A percentile compares a stretch with the other conserved stretches of the same genome.
These are phyloP conservation scores for Podospora anserina DNA, from an alignment of 495 filamentous ascomycete genomes.

Conservation along the genomic window DNA sequence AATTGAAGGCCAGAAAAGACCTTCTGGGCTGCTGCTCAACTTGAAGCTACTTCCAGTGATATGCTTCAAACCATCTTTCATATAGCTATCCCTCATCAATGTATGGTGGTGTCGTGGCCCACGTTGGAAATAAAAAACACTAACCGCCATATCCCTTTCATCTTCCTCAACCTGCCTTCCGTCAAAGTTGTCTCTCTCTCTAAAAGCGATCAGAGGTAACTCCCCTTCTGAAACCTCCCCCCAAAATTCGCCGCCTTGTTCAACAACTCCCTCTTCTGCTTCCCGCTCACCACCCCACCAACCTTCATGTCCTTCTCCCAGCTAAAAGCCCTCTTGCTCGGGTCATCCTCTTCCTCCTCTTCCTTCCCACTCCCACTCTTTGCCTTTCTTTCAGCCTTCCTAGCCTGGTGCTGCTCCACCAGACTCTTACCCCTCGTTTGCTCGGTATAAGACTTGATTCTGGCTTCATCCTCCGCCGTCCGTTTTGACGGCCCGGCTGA, in stretches of 20 bases:
- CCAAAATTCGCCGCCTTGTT: constrained; percentile 79
- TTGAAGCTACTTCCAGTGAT: too few species aligned
- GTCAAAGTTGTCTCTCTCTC: too few species aligned
- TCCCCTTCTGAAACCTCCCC: constrained; percentile 75
- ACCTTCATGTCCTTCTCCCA: constrained; percentile 90
- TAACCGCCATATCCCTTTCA: too few species aligned
- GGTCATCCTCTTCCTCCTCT: constrained; percentile 79
- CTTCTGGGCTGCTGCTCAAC: too few species aligned
- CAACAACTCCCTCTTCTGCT: constrained; percentile 75
- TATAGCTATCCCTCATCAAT: too few species aligned
- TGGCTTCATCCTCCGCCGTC: constrained; percentile 27
- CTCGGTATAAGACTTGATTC: constrained; percentile 38
- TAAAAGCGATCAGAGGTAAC: constrained; percentile 53
- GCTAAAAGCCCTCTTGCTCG: constrained; percentile 84
- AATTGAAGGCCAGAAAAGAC: too few species aligned
- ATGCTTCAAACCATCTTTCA: too few species aligned
- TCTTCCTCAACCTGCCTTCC: too few species aligned
- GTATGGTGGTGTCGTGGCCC: too few species aligned
- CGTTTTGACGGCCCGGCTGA: background rate
- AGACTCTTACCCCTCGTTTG: constrained; percentile 60
- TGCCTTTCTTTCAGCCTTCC: constrained; percentile 15
- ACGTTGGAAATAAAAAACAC: too few species aligned
- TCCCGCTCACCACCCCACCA: constrained; percentile 66
- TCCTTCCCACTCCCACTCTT: constrained; percentile 33
- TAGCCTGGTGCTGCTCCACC: constrained; percentile 57